Percentiles rank a stretch among this genome's conserved stretches.
Conservation (phyloP, 768 basidiomycete species). For the Suillus spraguei region DNA sequence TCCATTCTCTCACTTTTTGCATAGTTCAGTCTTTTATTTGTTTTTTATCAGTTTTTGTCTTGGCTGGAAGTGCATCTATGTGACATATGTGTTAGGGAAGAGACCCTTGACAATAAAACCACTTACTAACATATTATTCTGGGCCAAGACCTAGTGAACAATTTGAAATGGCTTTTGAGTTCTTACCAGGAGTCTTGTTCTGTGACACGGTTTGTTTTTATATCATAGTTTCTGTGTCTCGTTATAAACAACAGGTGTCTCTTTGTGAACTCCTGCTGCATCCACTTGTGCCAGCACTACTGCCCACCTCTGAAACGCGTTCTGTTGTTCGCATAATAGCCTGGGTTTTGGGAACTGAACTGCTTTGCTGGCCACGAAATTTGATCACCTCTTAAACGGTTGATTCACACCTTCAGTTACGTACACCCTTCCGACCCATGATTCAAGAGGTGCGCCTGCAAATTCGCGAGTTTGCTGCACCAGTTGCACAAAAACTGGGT, state of each 20-base stretch:
- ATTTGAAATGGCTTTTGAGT: slow-evolving; percentile 1
- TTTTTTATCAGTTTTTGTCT: slow-evolving; percentile 32
- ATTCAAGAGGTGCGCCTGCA: slow-evolving; percentile 31
- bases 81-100: slow-evolving; percentile 33
- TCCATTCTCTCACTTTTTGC: slow-evolving; percentile 14
- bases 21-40: slow-evolving; percentile 34
- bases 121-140: slow-evolving; percentile 5
- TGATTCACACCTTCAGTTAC: slow-evolving; percentile 1
- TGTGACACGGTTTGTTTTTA: neutral
- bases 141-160: neutral
- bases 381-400: neutral
- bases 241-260: neutral
- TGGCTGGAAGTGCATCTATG: slow-evolving; percentile 26
- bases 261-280: neutral
- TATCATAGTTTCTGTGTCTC: neutral
- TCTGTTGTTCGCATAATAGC: neutral
- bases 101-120: slow-evolving; percentile 3
- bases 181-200: neutral
- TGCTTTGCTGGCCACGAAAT: neutral
- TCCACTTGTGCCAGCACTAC: neutral
- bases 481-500: slow-evolving; percentile 39
- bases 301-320: neutral
- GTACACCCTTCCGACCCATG: slow-evolving; percentile 18
- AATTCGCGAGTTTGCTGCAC: slow-evolving; percentile 31
- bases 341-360: neutral